Conservation (phyloP, 129 eudicot species). For the Tagetes erecta region DNA sequence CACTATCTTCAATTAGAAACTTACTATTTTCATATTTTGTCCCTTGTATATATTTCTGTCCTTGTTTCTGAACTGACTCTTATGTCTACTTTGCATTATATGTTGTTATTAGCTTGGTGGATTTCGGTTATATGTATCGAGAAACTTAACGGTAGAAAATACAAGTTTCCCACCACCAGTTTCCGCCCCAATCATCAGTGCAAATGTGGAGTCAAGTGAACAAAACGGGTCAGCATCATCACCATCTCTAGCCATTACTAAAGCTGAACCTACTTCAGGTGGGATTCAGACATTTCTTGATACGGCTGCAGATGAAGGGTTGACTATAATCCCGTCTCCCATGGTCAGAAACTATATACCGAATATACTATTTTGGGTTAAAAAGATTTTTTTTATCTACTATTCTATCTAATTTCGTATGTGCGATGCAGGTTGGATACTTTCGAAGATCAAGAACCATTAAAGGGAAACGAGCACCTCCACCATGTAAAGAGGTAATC, state of each 20-base stretch:
- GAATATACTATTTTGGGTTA: neutral
- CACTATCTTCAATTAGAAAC: neutral
- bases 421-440: constrained; percentile 64
- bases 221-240: constrained; percentile 63
- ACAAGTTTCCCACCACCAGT: constrained; percentile 50
- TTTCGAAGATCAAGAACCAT: constrained; percentile 78
- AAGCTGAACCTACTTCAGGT: constrained; percentile 44
- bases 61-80: constrained; percentile 19
- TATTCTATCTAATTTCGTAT: constrained; percentile 9
- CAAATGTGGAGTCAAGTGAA: constrained; percentile 44
- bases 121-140: constrained; percentile 68
- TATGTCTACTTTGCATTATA: constrained; percentile 9
- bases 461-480: constrained; percentile 79
- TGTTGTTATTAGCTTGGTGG: constrained; percentile 62
- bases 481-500: constrained; percentile 84
- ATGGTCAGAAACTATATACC: constrained; percentile 46
- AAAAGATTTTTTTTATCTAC: neutral
- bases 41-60: neutral
- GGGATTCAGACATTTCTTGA: constrained; percentile 48
- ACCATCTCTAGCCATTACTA: constrained; percentile 71
- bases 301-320: constrained; percentile 80
- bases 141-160: constrained; percentile 55
- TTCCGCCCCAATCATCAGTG: constrained; percentile 46
- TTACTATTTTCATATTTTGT: neutral
- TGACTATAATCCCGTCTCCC: constrained; percentile 70